phyloP scores from a whole-genome alignment of 2,329 filamentous ascomycete genomes.

The Colletotrichum eremochloae region DNA sequence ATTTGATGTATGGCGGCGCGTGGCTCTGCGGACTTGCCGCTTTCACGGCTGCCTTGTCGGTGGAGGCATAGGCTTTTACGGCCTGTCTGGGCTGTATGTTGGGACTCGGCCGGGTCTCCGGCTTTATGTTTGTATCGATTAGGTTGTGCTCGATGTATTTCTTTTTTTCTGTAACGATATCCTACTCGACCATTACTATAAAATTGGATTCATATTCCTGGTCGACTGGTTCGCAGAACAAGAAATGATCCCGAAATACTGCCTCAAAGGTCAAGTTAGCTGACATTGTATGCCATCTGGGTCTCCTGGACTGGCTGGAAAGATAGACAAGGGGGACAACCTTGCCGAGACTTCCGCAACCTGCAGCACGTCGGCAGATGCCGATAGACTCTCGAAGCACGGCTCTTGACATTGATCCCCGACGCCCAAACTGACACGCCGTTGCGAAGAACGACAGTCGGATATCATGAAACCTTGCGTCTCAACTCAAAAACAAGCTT shows the following conservation, averaged over 20 bases:
- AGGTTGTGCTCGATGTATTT: not conserved
- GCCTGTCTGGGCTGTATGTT: not conserved
- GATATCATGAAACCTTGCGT: not conserved
- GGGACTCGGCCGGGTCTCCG: not conserved
- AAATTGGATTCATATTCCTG: not conserved
- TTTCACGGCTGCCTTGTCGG: not conserved
- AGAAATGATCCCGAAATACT: not conserved
- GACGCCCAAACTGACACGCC: not conserved
- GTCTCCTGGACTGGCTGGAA: not conserved
- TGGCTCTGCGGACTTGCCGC: conserved; percentile 9
- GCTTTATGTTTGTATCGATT: not conserved
- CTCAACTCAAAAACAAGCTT: not conserved
- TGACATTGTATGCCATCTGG: accelerated
- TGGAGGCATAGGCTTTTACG: not conserved
- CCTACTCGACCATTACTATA: not conserved
- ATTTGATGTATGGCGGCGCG: conserved; percentile 1
- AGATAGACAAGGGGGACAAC: not conserved
- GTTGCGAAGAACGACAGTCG: not conserved
- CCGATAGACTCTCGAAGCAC: not conserved
- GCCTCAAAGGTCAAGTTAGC: not conserved
- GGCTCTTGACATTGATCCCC: not conserved
- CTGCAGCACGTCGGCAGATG: not conserved
- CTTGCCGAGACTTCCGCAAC: not conserved
- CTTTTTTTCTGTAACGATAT: not conserved
- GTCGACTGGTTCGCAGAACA: no score